Conservation (phyloP, 768 basidiomycete species). For the Boletus vinaceobasis region DNA sequence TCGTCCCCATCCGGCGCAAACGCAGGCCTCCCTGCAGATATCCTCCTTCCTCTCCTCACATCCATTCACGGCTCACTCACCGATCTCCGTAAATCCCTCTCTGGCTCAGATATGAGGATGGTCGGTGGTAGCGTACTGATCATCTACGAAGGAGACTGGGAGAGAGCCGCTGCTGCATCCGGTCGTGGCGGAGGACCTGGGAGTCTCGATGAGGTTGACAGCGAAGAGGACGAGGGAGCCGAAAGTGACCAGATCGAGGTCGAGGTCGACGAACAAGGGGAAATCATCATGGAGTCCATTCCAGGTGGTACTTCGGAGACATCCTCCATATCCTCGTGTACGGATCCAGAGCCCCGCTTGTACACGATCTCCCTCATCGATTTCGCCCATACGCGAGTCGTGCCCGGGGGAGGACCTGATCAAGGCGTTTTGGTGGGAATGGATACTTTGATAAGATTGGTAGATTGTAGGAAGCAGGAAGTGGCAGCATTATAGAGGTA, state of each 20-base stretch:
- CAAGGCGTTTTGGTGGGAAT: conserved; percentile 73
- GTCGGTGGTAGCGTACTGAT: conserved; percentile 80
- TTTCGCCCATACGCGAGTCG: conserved; percentile 82
- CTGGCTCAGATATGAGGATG: conserved; percentile 67
- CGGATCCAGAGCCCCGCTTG: conserved; percentile 10
- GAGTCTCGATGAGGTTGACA: conserved; percentile 18
- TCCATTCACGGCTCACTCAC: conserved; percentile 50
- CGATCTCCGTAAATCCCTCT: conserved; percentile 49
- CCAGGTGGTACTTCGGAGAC: conserved; percentile 16
- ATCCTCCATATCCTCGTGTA: conserved; percentile 38
- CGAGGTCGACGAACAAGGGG: conserved; percentile 29
- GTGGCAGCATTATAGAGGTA: conserved; percentile 23
- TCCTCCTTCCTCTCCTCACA: conserved; percentile 56
- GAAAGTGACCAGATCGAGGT: conserved; percentile 40
- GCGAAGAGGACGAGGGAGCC: conserved; percentile 35
- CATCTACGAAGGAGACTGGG: conserved; percentile 68
- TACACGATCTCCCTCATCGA: conserved; percentile 83
- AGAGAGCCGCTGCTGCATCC: conserved; percentile 32
- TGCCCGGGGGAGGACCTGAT: conserved; percentile 73
- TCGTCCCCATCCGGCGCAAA: conserved; percentile 10
- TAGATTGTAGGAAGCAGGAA: conserved; percentile 55
- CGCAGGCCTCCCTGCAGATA: conserved; percentile 52
- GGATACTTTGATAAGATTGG: conserved; percentile 55
- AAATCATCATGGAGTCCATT: conserved; percentile 20
- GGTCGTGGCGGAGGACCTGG: conserved; percentile 34